Percentiles rank a stretch among this genome's conserved stretches.
These are phyloP conservation scores for Hypoxylon lenormandii DNA, from an alignment of 495 filamentous ascomycete species.

Conservation along the genomic window DNA sequence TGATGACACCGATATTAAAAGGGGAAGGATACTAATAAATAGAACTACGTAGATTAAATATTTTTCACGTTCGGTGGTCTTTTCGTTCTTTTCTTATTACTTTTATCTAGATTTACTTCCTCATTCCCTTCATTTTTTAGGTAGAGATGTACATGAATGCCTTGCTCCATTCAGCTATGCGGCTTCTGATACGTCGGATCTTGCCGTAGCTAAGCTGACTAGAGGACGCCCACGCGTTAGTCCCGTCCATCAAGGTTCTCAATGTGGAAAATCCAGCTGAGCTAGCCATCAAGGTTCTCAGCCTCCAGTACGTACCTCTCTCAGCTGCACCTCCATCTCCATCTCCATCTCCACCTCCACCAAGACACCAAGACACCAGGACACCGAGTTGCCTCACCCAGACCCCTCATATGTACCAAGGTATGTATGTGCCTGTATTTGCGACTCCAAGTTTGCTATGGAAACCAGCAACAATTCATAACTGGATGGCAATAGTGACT, in stretches of 20 bases:
- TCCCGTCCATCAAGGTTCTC: slow-evolving; percentile 47
- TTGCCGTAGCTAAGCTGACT: slow-evolving; percentile 22
- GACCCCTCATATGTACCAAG: background rate
- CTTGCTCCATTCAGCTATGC: background rate
- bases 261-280: slow-evolving; percentile 22
- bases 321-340: background rate
- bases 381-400: background rate
- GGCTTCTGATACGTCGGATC: slow-evolving; percentile 37
- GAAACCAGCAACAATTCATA: background rate
- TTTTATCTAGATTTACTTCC: too few species aligned
- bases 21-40: too few species aligned
- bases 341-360: background rate
- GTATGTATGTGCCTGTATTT: background rate
- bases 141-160: background rate
- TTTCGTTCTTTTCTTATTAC: too few species aligned
- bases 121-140: background rate
- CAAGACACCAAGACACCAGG: too few species aligned
- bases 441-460: background rate
- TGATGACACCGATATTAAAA: background rate
- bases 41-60: too few species aligned
- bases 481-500: too few species aligned
- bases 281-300: slow-evolving; percentile 50
- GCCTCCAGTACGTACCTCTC: slow-evolving; percentile 42
- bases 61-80: too few species aligned
- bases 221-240: slow-evolving; percentile 24